phyloP scores from a whole-genome alignment of 805 yeast species.

The Starmerella floris region DNA sequence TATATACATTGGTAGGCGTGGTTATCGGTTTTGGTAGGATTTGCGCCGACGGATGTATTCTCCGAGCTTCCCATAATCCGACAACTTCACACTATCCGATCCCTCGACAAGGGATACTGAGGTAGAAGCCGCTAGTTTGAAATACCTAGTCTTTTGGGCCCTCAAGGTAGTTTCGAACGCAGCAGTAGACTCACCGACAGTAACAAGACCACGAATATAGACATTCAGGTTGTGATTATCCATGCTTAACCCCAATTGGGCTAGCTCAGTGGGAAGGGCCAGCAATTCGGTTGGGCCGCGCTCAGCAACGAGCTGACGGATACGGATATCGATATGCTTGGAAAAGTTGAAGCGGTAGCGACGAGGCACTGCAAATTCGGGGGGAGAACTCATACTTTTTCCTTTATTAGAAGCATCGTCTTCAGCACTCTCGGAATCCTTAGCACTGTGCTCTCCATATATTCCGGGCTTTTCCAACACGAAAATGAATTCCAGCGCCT shows the following conservation, averaged over 20 bases:
- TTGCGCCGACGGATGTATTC: background rate
- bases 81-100: background rate
- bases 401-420: background rate
- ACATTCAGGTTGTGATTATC: slow-evolving; percentile 2
- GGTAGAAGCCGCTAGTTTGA: background rate
- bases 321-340: slow-evolving; percentile 7
- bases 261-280: slow-evolving; percentile 9
- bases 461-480: slow-evolving; percentile 6
- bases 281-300: slow-evolving; percentile 1
- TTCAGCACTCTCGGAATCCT: background rate
- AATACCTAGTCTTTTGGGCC: background rate
- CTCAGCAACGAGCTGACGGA: slow-evolving; percentile 5
- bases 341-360: slow-evolving; percentile 12
- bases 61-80: slow-evolving; percentile 4
- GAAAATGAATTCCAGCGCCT: slow-evolving; percentile 1
- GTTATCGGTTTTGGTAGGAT: background rate
- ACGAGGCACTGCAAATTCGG: slow-evolving; percentile 10
- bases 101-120: background rate
- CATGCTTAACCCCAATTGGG: slow-evolving; percentile 6
- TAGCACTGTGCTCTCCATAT: background rate
- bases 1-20: too few species aligned
- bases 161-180: slow-evolving; percentile 5
- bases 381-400: background rate
- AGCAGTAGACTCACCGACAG: background rate
- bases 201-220: slow-evolving; percentile 3